Percentiles rank a stretch among this genome's conserved stretches.
phyloP scores from a whole-genome alignment of 306 rosid genomes.

The Luffa aegyptiaca region DNA sequence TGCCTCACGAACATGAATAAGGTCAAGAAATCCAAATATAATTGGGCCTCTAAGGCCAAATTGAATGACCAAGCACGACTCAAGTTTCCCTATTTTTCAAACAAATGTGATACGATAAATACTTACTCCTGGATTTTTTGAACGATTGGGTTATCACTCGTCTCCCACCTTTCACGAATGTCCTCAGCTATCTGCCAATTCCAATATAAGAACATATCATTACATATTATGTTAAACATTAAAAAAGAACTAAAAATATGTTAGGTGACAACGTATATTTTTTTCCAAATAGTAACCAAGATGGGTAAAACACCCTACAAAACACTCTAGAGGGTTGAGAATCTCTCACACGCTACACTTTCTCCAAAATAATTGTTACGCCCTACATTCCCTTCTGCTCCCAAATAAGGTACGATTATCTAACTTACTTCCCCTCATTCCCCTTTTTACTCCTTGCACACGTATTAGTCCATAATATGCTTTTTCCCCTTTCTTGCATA shows the following conservation, averaged over 20 bases:
- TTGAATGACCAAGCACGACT: not conserved
- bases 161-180: constrained; percentile 66
- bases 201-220: constrained; percentile 15
- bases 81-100: not conserved
- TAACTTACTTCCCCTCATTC: too few relatives aligned
- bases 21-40: not conserved
- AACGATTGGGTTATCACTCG: constrained; percentile 64
- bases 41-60: not conserved
- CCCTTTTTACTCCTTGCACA: too few relatives aligned
- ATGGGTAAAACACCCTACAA: too few relatives aligned
- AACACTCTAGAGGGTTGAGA: too few relatives aligned
- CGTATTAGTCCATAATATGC: too few relatives aligned
- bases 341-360: too few relatives aligned
- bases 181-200: constrained; percentile 77
- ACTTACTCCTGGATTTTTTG: constrained; percentile 85
- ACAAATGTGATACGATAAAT: not conserved
- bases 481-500: too few relatives aligned
- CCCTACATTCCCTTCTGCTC: too few relatives aligned
- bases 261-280: too few relatives aligned
- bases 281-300: too few relatives aligned
- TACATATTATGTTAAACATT: constrained; percentile 7
- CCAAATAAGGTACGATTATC: too few relatives aligned
- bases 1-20: not conserved
- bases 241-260: not conserved
- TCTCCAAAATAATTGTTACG: too few relatives aligned